phyloP scores from a whole-genome alignment of 2,329 filamentous ascomycete species.

The Ciborinia camelliae region DNA sequence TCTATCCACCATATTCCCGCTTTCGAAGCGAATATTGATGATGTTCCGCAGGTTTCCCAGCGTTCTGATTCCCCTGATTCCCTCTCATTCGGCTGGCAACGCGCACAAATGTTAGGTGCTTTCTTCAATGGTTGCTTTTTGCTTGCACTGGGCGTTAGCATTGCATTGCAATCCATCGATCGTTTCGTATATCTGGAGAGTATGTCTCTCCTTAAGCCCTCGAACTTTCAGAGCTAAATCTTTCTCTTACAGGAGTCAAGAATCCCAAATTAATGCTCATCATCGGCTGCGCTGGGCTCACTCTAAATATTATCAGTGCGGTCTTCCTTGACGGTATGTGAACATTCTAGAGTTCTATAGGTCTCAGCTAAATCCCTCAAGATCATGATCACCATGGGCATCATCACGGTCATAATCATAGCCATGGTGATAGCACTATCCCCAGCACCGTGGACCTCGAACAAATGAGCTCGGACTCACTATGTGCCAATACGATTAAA shows the following conservation, averaged over 20 bases:
- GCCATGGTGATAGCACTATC: background rate
- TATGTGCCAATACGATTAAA: constrained; percentile 1
- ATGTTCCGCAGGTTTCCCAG: constrained; percentile 52
- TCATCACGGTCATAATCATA: constrained; percentile 10
- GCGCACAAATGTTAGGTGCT: constrained; percentile 68
- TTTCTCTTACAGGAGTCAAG: constrained; percentile 50
- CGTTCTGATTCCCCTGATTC: constrained; percentile 52
- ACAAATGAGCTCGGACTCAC: constrained; percentile 15
- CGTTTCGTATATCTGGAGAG: constrained; percentile 58
- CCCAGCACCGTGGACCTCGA: constrained; percentile 10
- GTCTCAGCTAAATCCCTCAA: constrained; percentile 6
- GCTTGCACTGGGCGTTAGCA: constrained; percentile 67
- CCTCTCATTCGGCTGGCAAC: constrained; percentile 73
- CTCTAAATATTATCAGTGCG: constrained; percentile 64
- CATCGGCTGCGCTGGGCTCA: constrained; percentile 64
- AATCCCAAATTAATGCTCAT: constrained; percentile 65
- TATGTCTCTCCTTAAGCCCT: constrained; percentile 36
- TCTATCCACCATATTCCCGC: background rate
- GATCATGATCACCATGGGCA: constrained; percentile 24
- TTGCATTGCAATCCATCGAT: constrained; percentile 70
- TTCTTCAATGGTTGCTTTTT: constrained; percentile 81
- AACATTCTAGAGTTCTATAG: background rate
- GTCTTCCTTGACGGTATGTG: constrained; percentile 59
- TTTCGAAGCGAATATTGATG: background rate
- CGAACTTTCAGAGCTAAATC: background rate